Evolutionary conservation across 116 monocot species (phyloP).

Genomic region (Dioscorea cayenensis): DNA sequence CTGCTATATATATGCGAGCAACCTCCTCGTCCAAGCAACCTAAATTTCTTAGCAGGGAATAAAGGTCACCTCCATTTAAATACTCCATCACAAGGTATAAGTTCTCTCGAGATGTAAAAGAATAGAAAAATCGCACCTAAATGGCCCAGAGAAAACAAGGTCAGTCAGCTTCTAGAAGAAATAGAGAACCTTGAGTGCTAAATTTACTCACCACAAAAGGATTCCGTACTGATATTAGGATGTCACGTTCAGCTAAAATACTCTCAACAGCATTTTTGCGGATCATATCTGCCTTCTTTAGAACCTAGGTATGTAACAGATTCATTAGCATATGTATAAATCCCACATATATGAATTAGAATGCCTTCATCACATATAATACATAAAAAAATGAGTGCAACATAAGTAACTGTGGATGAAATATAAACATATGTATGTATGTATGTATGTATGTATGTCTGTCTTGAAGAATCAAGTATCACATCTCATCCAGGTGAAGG

Average conservation of each 20-base stretch:
- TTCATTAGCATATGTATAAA: background rate
- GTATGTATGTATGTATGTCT: no score
- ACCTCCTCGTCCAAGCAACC: conserved; percentile 89
- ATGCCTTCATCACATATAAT: no score
- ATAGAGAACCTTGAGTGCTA: background rate
- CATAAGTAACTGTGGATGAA: no score
- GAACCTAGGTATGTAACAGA: conserved; percentile 49
- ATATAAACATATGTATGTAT: no score
- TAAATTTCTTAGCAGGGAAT: conserved; percentile 84
- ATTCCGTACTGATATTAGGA: conserved; percentile 92
- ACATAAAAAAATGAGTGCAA: no score
- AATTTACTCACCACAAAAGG: conserved; percentile 86
- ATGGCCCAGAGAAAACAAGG: background rate
- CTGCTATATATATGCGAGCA: conserved; percentile 88
- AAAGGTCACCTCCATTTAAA: conserved; percentile 87
- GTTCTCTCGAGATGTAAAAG: conserved; percentile 86
- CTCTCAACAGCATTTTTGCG: conserved; percentile 99
- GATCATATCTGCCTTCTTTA: conserved; percentile 99
- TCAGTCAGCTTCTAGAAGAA: background rate
- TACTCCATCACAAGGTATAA: conserved; percentile 98
- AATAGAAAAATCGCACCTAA: conserved; percentile 93
- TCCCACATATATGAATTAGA: no score
- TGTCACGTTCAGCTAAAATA: conserved; percentile 98
- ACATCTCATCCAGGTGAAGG: no score
- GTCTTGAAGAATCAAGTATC: no score